Conservation (phyloP, 2,329 filamentous ascomycete species). For the Celoporthe dispersa region DNA sequence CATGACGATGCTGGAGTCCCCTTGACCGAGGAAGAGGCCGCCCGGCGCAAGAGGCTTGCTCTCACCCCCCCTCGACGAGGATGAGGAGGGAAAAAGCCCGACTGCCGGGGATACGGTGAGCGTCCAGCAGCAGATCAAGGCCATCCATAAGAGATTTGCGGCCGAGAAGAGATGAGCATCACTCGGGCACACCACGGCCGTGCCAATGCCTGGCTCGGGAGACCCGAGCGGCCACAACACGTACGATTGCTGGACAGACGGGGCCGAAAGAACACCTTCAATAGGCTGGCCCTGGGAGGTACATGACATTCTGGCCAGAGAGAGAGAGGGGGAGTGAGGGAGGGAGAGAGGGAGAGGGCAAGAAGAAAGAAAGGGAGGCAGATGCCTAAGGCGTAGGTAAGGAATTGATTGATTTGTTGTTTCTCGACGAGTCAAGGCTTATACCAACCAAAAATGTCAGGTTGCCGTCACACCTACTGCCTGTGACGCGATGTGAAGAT, state of each 20-base stretch:
- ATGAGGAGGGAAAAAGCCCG: slow-evolving; percentile 61
- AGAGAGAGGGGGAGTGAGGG: background rate
- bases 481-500: slow-evolving; percentile 12
- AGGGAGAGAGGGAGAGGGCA: no score
- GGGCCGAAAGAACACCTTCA: background rate
- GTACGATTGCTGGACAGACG: background rate
- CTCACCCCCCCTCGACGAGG: slow-evolving; percentile 66
- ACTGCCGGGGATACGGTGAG: slow-evolving; percentile 67
- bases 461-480: slow-evolving; percentile 18
- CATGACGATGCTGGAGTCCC: slow-evolving; percentile 78
- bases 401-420: slow-evolving; percentile 18
- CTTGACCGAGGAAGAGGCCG: slow-evolving; percentile 73
- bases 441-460: slow-evolving; percentile 30
- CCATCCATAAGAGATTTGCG: slow-evolving; percentile 60
- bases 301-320: slow-evolving; percentile 1
- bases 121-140: slow-evolving; percentile 83
- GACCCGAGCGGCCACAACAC: background rate
- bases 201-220: background rate
- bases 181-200: background rate
- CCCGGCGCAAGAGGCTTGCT: slow-evolving; percentile 77
- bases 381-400: slow-evolving; percentile 19
- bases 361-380: background rate
- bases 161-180: slow-evolving; percentile 39
- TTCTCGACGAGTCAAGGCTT: slow-evolving; percentile 26
- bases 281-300: background rate